Percentiles rank a stretch among this genome's conserved stretches.
phyloP scores from a whole-genome alignment of 306 rosid species.

The Urtica urens region DNA sequence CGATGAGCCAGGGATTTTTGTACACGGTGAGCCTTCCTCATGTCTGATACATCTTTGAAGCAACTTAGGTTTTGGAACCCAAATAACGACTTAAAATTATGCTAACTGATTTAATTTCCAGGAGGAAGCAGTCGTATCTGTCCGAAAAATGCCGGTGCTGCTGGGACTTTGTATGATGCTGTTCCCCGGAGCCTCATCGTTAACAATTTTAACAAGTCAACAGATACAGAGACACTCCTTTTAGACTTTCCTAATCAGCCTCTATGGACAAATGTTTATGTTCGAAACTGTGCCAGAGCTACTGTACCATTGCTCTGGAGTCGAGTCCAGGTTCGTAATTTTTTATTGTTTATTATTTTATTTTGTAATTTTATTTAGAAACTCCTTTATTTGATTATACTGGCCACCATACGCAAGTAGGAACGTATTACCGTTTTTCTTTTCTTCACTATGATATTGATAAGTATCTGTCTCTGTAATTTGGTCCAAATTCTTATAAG shows the following conservation, averaged over 20 bases:
- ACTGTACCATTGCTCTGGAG: constrained; percentile 98
- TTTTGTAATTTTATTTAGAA: constrained; percentile 1
- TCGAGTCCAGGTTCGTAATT: constrained; percentile 99
- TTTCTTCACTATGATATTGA: no score
- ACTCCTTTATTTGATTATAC: neutral
- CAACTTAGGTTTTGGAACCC: neutral
- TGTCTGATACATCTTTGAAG: neutral
- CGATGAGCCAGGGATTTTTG: constrained; percentile 41
- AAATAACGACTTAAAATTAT: no score
- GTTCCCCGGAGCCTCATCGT: constrained; percentile 86
- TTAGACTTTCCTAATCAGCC: constrained; percentile 94
- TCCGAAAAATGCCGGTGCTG: constrained; percentile 90
- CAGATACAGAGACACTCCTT: constrained; percentile 89
- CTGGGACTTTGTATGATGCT: constrained; percentile 94
- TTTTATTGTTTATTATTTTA: constrained; percentile 24
- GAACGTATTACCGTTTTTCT: neutral
- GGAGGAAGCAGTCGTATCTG: constrained; percentile 79
- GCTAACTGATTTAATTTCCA: constrained; percentile 27
- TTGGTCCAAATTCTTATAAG: neutral
- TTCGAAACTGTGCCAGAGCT: constrained; percentile 87
- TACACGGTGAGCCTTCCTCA: constrained; percentile 35
- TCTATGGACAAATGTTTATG: constrained; percentile 89
- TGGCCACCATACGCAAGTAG: neutral
- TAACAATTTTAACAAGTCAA: constrained; percentile 66
- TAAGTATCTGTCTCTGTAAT: no score